A percentile compares a stretch with the other conserved stretches of the same genome.
phyloP scores from a whole-genome alignment of 2,329 filamentous ascomycete species.

The Chaetomiaceae sp. region DNA sequence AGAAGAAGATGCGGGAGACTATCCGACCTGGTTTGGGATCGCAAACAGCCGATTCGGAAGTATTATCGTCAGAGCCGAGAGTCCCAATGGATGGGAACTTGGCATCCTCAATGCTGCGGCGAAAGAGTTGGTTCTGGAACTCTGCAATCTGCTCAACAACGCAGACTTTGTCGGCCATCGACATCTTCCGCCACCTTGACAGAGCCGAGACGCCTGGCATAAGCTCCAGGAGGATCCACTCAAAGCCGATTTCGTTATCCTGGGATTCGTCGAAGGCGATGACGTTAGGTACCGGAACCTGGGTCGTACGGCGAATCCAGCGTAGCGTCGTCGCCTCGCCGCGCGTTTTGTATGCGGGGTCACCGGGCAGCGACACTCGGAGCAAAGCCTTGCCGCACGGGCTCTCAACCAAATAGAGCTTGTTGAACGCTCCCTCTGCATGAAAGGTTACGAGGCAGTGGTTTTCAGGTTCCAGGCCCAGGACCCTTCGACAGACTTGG shows the following conservation, averaged over 20 bases:
- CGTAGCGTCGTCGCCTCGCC: conserved; percentile 34
- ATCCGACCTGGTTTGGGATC: too few species aligned
- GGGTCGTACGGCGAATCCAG: conserved; percentile 28
- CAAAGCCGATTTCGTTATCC: conserved; percentile 33
- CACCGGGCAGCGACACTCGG: conserved; percentile 22
- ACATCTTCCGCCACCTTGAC: conserved; percentile 29
- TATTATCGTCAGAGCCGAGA: conserved; percentile 11
- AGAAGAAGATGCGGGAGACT: too few species aligned
- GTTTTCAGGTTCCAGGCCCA: conserved; percentile 13
- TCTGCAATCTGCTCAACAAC: conserved; percentile 30
- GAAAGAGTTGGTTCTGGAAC: conserved; percentile 28
- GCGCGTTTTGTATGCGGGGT: conserved; percentile 23
- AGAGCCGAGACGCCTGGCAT: conserved; percentile 25
- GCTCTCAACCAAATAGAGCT: conserved; percentile 8
- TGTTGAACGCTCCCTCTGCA: conserved; percentile 9
- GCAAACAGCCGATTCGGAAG: neutral
- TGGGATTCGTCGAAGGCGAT: conserved; percentile 29
- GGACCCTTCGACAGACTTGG: conserved; percentile 20
- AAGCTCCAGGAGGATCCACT: conserved; percentile 36
- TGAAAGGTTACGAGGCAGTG: conserved; percentile 6
- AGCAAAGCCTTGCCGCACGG: neutral
- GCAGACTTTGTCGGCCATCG: conserved; percentile 29
- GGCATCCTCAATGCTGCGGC: conserved; percentile 11
- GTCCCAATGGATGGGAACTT: conserved; percentile 26
- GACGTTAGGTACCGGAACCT: conserved; percentile 31